Evolutionary conservation across 176 grass and related monocot species (phyloP).

Genomic region (Miscanthus lutarioriparius): DNA sequence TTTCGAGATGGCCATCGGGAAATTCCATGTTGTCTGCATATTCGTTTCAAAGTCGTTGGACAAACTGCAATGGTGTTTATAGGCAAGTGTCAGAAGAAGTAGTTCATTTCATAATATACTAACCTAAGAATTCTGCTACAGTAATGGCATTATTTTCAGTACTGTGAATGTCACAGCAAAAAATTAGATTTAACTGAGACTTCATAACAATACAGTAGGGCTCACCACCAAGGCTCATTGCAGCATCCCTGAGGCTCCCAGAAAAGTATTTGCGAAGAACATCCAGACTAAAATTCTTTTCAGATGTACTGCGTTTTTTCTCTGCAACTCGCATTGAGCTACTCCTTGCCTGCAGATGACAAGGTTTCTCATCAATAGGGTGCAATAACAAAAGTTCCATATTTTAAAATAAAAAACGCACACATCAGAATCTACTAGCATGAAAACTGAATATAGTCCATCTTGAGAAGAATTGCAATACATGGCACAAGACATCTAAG

Average conservation of each 20-base stretch:
- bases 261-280: conserved; percentile 94
- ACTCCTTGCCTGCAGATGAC: conserved; percentile 48
- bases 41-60: conserved; percentile 92
- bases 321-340: conserved; percentile 44
- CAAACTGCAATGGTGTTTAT: conserved; percentile 65
- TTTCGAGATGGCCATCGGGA: conserved; percentile 95
- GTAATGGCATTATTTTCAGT: not conserved
- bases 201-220: not conserved
- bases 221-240: conserved; percentile 85
- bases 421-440: not conserved
- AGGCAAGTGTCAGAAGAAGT: conserved; percentile 34
- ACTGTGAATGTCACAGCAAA: conserved; percentile 24
- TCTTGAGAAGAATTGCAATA: not conserved
- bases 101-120: not conserved
- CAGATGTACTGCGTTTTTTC: conserved; percentile 62
- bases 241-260: conserved; percentile 91
- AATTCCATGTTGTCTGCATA: conserved; percentile 95
- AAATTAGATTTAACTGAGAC: not conserved
- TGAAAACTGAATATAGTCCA: not conserved
- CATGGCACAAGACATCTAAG: not conserved
- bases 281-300: conserved; percentile 92
- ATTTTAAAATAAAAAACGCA: conserved; percentile 8
- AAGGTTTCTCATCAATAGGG: conserved; percentile 24
- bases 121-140: not conserved
- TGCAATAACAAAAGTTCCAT: not conserved